Percentiles rank a stretch among this genome's conserved stretches.
Evolutionary conservation across 345 rosid genomes (phyloP).

Genomic region (Linum lewisii): DNA sequence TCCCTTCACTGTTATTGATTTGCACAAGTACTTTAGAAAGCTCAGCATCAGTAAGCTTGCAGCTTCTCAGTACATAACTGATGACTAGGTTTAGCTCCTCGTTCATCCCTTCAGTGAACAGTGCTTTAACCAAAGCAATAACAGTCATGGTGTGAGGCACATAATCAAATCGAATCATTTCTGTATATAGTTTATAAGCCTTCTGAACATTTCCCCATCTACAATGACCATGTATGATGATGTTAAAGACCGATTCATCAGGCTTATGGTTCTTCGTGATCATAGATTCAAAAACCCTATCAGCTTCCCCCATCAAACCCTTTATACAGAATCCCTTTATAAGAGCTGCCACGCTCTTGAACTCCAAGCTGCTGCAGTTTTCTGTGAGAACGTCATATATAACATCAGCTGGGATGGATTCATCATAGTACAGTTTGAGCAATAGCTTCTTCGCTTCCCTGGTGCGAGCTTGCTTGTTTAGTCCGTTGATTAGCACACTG

Average conservation of each 20-base stretch:
- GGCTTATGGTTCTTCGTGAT: slow-evolving; percentile 49
- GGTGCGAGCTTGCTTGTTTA: slow-evolving; percentile 70
- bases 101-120: slow-evolving; percentile 43
- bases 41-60: slow-evolving; percentile 72
- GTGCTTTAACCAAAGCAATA: slow-evolving; percentile 57
- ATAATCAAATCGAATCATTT: slow-evolving; percentile 47
- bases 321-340: slow-evolving; percentile 88
- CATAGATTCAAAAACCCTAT: slow-evolving; percentile 57
- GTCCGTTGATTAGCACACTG: slow-evolving; percentile 79
- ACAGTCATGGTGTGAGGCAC: slow-evolving; percentile 62
- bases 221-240: slow-evolving; percentile 82
- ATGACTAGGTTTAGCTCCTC: slow-evolving; percentile 46
- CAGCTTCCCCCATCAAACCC: slow-evolving; percentile 85
- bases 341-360: slow-evolving; percentile 55
- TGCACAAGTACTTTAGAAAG: slow-evolving; percentile 59
- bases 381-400: slow-evolving; percentile 62
- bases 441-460: slow-evolving; percentile 76
- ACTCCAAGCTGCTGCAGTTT: slow-evolving; percentile 51
- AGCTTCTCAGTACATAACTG: slow-evolving; percentile 46
- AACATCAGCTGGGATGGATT: slow-evolving; percentile 54
- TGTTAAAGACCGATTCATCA: slow-evolving; percentile 55
- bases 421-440: slow-evolving; percentile 68
- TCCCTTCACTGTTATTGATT: slow-evolving; percentile 78
- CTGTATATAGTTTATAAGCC: slow-evolving; percentile 57
- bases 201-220: slow-evolving; percentile 43